Conservation (phyloP, 1,139 yeast species). For the Groenewaldozyma auringiensis region DNA sequence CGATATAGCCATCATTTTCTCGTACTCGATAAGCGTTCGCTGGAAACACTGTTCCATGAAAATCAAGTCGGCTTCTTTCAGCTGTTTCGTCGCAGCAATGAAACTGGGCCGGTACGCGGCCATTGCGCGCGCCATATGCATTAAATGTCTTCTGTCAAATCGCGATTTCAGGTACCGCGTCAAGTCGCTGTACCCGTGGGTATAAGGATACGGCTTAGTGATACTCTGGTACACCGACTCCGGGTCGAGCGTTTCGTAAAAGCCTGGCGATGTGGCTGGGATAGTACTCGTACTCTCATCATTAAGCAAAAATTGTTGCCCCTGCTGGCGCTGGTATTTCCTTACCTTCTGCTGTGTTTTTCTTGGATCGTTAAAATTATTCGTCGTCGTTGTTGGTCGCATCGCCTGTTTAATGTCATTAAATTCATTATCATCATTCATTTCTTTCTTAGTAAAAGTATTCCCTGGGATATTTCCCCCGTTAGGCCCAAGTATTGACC, state of each 20-base stretch:
- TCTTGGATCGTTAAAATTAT: neutral
- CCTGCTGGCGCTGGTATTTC: neutral
- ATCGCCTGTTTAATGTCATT: neutral
- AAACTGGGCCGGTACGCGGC: constrained; percentile 86
- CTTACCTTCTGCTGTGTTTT: neutral
- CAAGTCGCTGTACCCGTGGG: constrained; percentile 80
- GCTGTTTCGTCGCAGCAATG: constrained; percentile 82
- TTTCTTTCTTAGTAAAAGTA: constrained; percentile 3
- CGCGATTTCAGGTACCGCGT: constrained; percentile 67
- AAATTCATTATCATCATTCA: constrained; percentile 3
- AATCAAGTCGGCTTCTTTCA: constrained; percentile 82
- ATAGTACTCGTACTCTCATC: neutral
- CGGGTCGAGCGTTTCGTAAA: constrained; percentile 16
- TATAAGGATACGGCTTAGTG: constrained; percentile 66
- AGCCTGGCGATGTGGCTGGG: constrained; percentile 1
- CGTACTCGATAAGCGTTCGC: constrained; percentile 77
- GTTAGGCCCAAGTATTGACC: neutral
- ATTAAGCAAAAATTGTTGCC: neutral
- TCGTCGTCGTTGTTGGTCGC: neutral
- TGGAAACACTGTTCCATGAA: constrained; percentile 96
- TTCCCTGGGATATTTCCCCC: constrained; percentile 1
- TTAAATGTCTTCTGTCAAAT: constrained; percentile 62
- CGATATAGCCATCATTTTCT: constrained; percentile 67
- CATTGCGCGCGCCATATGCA: constrained; percentile 81
- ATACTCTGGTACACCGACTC: constrained; percentile 26